Evolutionary conservation across 768 basidiomycete genomes (phyloP).

Genomic region (Dioszegia aurantiaca): DNA sequence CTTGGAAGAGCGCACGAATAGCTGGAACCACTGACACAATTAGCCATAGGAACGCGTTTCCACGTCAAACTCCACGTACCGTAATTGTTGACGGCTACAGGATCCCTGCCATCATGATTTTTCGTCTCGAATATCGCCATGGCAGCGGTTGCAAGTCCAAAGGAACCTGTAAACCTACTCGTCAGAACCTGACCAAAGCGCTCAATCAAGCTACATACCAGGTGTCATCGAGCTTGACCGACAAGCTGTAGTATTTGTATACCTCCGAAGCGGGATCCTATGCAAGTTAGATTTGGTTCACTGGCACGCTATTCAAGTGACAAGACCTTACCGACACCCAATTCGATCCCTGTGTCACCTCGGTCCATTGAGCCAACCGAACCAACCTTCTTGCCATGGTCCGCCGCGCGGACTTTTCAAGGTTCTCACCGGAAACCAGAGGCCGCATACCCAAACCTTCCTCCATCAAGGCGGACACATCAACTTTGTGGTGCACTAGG

Average conservation of each 20-base stretch:
- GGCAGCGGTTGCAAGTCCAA: conserved; percentile 34
- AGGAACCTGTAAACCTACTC: conserved; percentile 34
- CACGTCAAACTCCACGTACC: conserved; percentile 21
- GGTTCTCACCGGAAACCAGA: conserved; percentile 10
- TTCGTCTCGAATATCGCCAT: conserved; percentile 41
- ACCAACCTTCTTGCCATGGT: conserved; percentile 38
- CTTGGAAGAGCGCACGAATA: conserved; percentile 47
- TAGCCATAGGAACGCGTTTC: conserved; percentile 5
- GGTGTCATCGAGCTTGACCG: conserved; percentile 37
- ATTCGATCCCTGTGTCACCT: conserved; percentile 27
- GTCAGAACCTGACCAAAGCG: not conserved
- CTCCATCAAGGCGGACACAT: conserved; percentile 21
- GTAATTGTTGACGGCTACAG: conserved; percentile 37
- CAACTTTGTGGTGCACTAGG: conserved; percentile 20
- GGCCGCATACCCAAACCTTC: conserved; percentile 34
- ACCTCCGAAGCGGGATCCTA: conserved; percentile 41
- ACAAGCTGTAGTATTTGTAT: conserved; percentile 34
- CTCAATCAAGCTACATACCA: conserved; percentile 28
- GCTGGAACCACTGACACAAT: conserved; percentile 43
- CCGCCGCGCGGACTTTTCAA: not conserved
- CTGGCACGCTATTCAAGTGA: not conserved
- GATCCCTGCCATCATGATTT: conserved; percentile 22
- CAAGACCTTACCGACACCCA: conserved; percentile 36
- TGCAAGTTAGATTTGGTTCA: not conserved
- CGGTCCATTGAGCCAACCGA: conserved; percentile 44